Evolutionary conservation across 2,329 filamentous ascomycete species (phyloP).

Genomic region (Graphiopsis chlorocephala): DNA sequence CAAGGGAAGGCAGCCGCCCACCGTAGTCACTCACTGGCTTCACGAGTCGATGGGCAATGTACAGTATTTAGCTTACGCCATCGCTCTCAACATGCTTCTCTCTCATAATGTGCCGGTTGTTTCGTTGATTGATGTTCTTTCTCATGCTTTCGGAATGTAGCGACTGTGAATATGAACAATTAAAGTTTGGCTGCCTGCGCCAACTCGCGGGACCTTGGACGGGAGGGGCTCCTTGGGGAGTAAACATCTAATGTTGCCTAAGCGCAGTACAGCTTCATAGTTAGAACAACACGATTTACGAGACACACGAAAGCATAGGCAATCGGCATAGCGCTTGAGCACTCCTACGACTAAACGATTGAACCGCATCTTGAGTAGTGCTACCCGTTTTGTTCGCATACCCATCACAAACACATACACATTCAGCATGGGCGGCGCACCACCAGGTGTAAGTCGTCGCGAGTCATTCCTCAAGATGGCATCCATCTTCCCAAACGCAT

Average conservation of each 20-base stretch:
- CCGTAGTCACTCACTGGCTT: neutral
- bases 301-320: neutral
- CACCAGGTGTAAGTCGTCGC: constrained; percentile 30
- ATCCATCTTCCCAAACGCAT: neutral
- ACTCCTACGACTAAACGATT: neutral
- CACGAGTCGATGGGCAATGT: neutral
- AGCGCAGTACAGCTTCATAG: neutral
- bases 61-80: neutral
- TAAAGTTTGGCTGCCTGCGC: neutral
- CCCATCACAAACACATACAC: neutral
- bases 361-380: neutral
- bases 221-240: neutral
- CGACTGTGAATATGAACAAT: neutral
- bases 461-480: neutral
- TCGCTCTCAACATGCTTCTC: neutral
- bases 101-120: neutral
- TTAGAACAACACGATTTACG: neutral
- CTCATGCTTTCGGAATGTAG: neutral
- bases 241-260: constrained; percentile 14
- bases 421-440: constrained; percentile 26
- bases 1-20: neutral
- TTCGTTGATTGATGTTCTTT: neutral
- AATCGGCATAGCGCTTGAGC: neutral
- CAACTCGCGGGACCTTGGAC: too few relatives aligned
- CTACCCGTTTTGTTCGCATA: neutral